Evolutionary conservation across 1,284 basidiomycete species (phyloP), one percentile per base, ranked within the genome.

Genomic region (Chalciporus sp.): DNA sequence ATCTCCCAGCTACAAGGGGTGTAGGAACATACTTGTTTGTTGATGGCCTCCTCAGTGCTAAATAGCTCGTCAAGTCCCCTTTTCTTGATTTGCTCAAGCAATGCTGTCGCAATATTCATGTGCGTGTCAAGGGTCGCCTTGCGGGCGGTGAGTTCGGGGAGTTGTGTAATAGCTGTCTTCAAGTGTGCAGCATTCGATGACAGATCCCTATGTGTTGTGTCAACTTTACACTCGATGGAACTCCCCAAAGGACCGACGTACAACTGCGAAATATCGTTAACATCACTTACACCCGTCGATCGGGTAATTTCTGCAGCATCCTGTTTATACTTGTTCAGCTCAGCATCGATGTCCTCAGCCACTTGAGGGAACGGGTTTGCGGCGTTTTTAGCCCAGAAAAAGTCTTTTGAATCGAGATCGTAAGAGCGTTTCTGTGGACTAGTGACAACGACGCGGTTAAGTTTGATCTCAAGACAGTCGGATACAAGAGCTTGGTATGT

Each of bases 401-500:
- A 99, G 73, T 99, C 97, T 66, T 98, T 98, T 12, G 92, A 88
- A 72, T 99, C 96, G 39, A 99, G 86, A 72, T 99, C 97, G 67
- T 98, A 98, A 0, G 91, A 88, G 59, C 90, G 90, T 69, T 95
- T 96, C 68, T 87, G 84, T 17, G 88, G 80, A 57, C 74, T 78
- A 37, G 71, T 74, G 65, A 99, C 88, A 1, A 93, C 88, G 16
- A 99, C 95, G 11, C 96, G 87, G 72, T 99, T 99, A 16, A 99
- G 82, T 72, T 94, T 96, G 80, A 99, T 94, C 53, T 97, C 92
- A 28, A 99, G 84, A 57, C 98, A 98, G 68, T 99, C 97, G 46
- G 96, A 96, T 0, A 98, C 93, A 19, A 99, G 85, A 0, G 97
- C 95, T 74, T 99, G 97, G 67, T 99, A 99, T 28, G 97, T 99